phyloP scores from a whole-genome alignment of 441 rosid species.

The Adansonia madagascariensis region DNA sequence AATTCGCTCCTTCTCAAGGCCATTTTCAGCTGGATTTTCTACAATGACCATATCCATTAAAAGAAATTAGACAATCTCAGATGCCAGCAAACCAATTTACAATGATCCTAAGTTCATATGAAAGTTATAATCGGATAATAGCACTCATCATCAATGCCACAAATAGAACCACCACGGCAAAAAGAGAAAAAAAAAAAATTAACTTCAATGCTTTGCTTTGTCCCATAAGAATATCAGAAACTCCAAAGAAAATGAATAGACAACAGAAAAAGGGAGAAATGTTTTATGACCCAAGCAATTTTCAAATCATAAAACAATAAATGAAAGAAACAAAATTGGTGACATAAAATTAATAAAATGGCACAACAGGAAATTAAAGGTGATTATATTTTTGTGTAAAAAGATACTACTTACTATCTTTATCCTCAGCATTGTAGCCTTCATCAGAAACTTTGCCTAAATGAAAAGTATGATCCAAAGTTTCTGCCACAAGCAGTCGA shows the following conservation, averaged over 20 bases:
- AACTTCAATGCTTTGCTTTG: too few relatives aligned
- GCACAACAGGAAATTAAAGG: background rate
- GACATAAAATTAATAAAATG: background rate
- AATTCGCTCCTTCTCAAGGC: constrained; percentile 48
- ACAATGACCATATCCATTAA: constrained; percentile 30
- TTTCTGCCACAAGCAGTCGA: constrained; percentile 12
- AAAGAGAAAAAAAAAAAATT: background rate
- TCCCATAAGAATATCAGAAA: background rate
- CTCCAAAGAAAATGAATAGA: background rate
- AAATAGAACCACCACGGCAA: background rate
- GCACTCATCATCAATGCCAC: background rate
- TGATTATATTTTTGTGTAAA: background rate
- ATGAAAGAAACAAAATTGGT: background rate
- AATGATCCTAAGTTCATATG: background rate
- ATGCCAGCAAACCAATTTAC: background rate
- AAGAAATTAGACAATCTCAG: constrained; percentile 4
- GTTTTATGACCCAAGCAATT: background rate
- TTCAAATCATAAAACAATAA: background rate
- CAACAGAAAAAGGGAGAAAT: background rate
- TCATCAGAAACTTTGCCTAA: constrained; percentile 52
- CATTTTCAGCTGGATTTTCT: constrained; percentile 55
- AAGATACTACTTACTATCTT: constrained; percentile 49
- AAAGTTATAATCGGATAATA: background rate
- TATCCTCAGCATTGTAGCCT: constrained; percentile 46
- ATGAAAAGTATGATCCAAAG: background rate